Evolutionary conservation across 2,329 filamentous ascomycete species (phyloP), one percentile per base, ranked within the genome.

Genomic region (Chalaropsis thielavioides): DNA sequence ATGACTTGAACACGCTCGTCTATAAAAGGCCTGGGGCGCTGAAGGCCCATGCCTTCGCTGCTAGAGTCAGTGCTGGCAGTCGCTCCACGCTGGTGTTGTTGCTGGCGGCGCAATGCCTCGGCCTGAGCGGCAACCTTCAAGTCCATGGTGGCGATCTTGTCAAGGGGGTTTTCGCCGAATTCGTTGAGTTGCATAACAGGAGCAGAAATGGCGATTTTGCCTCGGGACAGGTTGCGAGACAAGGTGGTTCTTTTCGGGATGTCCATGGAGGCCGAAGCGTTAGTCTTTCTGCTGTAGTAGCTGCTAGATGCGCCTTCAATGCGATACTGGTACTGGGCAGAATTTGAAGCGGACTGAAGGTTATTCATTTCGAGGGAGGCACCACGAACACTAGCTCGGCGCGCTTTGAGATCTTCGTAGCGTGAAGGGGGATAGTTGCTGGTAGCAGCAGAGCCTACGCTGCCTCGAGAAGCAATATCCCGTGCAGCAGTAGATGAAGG

Each of bases 111-210:
- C 63, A 79, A 74, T 67, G 71, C 76, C 54, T 83, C 80, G 15
- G 77, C 76, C 66, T 69, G 73, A 0, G 75, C 77, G 1, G 81
- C 81, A 1, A 78, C 78, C 10, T 75, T 74, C 41, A 83, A 73
- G 63, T 80, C 80, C 38, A 82, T 73, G 0, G 79, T 82, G 5
- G 76, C 70, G 19, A 80, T 79, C 68, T 75, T 79, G 62, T 73
- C 73, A 46, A 78, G 69, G 0, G 79, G 75, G 63, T 76, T 79
- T 22, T 72, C 68, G 19, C 75, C 70, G 41, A 63, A 66, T 8
- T 72, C 71, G 46, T 72, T 68, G 8, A 46, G 63, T 67, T 75
- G 72, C 13, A 81, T 69, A 43, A 83, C 75, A 0, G 81, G 81
- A 13, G 75, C 74, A 11, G 81, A 83, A 41, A 83, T 83, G 3